phyloP scores from a whole-genome alignment of 1,284 basidiomycete genomes.

The Fomitiporia mediterranea region DNA sequence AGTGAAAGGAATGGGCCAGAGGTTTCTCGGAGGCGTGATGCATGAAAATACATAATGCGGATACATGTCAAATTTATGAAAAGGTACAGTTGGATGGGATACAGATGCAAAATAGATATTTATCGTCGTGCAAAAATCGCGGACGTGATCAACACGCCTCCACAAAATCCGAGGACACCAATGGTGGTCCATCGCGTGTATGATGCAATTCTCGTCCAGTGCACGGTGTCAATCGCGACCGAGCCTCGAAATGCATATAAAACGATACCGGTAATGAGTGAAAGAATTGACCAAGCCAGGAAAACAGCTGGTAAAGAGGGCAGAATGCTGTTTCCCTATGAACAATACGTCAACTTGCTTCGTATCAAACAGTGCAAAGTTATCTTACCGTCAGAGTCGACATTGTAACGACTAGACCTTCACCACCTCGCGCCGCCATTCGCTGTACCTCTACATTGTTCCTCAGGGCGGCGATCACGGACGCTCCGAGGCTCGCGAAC shows the following conservation, averaged over 20 bases:
- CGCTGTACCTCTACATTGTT: constrained; percentile 60
- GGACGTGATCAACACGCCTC: constrained; percentile 54
- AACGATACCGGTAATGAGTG: constrained; percentile 58
- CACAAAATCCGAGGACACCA: constrained; percentile 55
- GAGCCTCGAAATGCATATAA: constrained; percentile 59
- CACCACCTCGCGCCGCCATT: constrained; percentile 40
- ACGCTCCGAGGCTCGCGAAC: constrained; percentile 59
- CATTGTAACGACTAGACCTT: constrained; percentile 54
- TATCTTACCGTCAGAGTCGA: constrained; percentile 11
- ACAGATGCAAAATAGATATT: neutral
- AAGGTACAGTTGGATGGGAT: neutral
- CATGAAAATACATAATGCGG: neutral
- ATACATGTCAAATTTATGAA: constrained; percentile 2
- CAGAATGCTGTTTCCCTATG: constrained; percentile 54
- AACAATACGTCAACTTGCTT: neutral
- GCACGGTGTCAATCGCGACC: constrained; percentile 25
- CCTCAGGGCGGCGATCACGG: constrained; percentile 59
- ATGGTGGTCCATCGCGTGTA: constrained; percentile 60
- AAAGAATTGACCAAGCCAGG: constrained; percentile 60
- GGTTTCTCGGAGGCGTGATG: neutral
- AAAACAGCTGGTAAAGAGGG: constrained; percentile 72
- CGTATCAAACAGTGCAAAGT: neutral
- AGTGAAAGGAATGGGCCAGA: no score
- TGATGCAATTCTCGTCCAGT: constrained; percentile 43
- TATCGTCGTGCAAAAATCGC: constrained; percentile 32